Base-by-base conservation (phyloP, 2,329 filamentous ascomycete species). In the Aspergillus eucalypticola region DNA sequence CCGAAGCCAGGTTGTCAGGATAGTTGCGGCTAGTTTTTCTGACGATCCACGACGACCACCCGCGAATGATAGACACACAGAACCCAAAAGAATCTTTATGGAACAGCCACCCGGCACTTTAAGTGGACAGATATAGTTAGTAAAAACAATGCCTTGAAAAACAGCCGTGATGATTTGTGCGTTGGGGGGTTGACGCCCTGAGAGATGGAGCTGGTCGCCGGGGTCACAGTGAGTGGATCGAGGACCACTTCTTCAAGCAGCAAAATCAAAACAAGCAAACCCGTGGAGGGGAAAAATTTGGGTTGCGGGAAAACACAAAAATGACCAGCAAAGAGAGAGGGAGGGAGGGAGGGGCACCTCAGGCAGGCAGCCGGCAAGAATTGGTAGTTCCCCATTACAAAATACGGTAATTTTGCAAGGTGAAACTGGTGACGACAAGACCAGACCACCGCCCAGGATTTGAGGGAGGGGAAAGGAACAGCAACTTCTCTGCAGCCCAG, bases 211-310 rank as follows among this genome's bases (percentile, higher is more conserved):
- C 17, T 61, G 67, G 73, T 75, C 71, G 72, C 72, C 67, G 60
- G 68, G 73, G 71, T 67, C 71, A 71, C 69, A 61, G 41, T 38
- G 58, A 19, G 59, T 66, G 64, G 59, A 63, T 62, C 62, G 61
- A 64, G 63, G 61, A 58, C 54, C 56, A 35, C 58, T 60, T 56
- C 69, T 71, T 58, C 58, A 71, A 71, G 64, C 54, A 71, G 73
- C 54, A 74, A 75, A 75, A 75, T 55, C 71, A 75, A 73, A 75
- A 75, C 70, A 75, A 75, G 62, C 65, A 67, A 63, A 62, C 39
- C 39, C 48, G 25, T 46, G 21, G 64, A 67, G 65, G 65, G 63
- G 63, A 58, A 62, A 51, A 42, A 49, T 56, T 57, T 25, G n/a
- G 38, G 25, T 27, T 54, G 21, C 44, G 44, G 44, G 44, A 46